Evolutionary conservation across 257 asterid species (phyloP).

Genomic region (Nicotiana paniculata): DNA sequence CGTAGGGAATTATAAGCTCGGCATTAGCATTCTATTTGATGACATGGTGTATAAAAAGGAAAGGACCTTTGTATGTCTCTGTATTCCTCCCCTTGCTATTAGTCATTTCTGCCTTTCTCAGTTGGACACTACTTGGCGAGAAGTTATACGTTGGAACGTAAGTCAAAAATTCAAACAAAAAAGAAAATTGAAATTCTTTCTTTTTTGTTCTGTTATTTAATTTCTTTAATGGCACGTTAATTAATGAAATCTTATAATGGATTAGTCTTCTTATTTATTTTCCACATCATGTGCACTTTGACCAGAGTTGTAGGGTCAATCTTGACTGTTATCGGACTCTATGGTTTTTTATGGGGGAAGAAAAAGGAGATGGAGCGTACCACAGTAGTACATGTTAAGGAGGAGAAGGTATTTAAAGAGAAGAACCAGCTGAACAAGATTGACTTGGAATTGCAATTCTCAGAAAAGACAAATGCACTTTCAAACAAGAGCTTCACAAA

Average conservation of each 20-base stretch:
- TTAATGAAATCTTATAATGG: not conserved
- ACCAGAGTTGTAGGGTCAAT: constrained; percentile 57
- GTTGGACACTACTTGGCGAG: constrained; percentile 74
- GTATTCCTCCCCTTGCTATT: constrained; percentile 82
- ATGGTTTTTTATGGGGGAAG: constrained; percentile 78
- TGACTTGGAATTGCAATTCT: not conserved
- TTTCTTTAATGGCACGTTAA: not conserved
- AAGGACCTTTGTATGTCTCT: constrained; percentile 73
- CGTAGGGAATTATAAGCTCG: constrained; percentile 64
- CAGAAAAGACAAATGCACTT: not conserved
- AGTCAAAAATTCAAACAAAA: constrained; percentile 14
- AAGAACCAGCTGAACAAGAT: not conserved
- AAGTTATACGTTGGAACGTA: constrained; percentile 58
- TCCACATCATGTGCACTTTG: not conserved
- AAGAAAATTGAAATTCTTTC: not conserved
- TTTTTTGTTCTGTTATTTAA: too few relatives aligned
- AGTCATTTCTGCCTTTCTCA: constrained; percentile 70
- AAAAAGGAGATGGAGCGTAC: constrained; percentile 29
- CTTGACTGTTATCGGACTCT: constrained; percentile 58
- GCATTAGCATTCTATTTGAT: constrained; percentile 60
- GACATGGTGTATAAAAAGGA: constrained; percentile 68
- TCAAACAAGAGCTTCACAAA: not conserved
- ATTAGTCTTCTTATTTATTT: not conserved
- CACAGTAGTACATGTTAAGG: not conserved
- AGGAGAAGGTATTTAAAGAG: not conserved